phyloP scores from a whole-genome alignment of 352 stramenopile species.

The Phytophthora tubulina region DNA sequence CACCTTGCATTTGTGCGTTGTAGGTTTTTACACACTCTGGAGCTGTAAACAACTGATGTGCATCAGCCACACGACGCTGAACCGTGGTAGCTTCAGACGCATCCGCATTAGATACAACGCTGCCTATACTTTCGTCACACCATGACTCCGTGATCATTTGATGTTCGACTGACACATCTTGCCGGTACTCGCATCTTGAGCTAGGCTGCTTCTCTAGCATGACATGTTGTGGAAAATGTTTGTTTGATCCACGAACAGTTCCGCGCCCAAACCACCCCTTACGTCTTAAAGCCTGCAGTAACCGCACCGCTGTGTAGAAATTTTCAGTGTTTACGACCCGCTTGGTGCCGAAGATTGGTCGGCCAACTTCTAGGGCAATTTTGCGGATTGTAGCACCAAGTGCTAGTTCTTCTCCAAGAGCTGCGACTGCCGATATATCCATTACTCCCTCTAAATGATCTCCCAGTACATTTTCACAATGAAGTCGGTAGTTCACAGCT shows the following conservation, averaged over 20 bases:
- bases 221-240: slow-evolving; percentile 37
- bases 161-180: slow-evolving; percentile 22
- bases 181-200: slow-evolving; percentile 14
- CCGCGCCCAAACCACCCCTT: slow-evolving; percentile 33
- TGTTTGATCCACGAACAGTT: slow-evolving; percentile 26
- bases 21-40: slow-evolving; percentile 36
- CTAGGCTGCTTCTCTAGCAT: slow-evolving; percentile 22
- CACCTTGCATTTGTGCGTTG: slow-evolving; percentile 46
- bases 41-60: slow-evolving; percentile 19
- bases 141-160: slow-evolving; percentile 36
- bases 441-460: slow-evolving; percentile 29
- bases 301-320: slow-evolving; percentile 45
- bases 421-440: not conserved
- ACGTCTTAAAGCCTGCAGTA: slow-evolving; percentile 29
- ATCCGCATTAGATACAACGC: slow-evolving; percentile 37
- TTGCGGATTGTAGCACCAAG: slow-evolving; percentile 16
- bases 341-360: slow-evolving; percentile 22
- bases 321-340: slow-evolving; percentile 45
- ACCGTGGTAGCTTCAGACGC: slow-evolving; percentile 21
- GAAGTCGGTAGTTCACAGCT: slow-evolving; percentile 34
- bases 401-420: not conserved
- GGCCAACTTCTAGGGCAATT: slow-evolving; percentile 36
- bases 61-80: not conserved
- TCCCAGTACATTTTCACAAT: slow-evolving; percentile 30
- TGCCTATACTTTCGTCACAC: slow-evolving; percentile 39